A percentile compares a stretch with the other conserved stretches of the same genome.
Conservation (phyloP, 352 stramenopile species). For the Globisporangium spiculum region DNA sequence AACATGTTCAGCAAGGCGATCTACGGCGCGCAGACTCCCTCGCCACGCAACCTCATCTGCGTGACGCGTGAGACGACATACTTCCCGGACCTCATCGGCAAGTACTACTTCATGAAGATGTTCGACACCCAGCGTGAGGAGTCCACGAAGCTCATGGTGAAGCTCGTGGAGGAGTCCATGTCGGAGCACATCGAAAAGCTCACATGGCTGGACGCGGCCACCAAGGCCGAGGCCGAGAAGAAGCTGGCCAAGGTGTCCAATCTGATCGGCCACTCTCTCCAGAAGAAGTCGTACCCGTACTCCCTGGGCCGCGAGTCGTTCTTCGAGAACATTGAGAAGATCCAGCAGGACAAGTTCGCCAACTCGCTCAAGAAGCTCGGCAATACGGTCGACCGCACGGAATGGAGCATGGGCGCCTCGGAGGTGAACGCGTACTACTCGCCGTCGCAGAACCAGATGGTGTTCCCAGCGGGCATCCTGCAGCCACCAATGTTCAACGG, state of each 20-base stretch:
- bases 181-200: constrained; percentile 74
- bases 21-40: constrained; percentile 49
- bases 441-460: constrained; percentile 51
- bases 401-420: constrained; percentile 88
- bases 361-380: constrained; percentile 31
- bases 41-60: too few species aligned
- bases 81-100: constrained; percentile 51
- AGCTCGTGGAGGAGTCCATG: constrained; percentile 77
- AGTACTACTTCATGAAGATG: constrained; percentile 78
- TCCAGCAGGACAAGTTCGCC: constrained; percentile 26
- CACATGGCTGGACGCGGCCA: constrained; percentile 82
- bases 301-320: constrained; percentile 38
- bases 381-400: constrained; percentile 45
- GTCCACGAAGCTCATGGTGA: constrained; percentile 71
- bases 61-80: constrained; percentile 12
- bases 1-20: constrained; percentile 81
- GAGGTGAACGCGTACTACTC: constrained; percentile 88
- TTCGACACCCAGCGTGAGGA: constrained; percentile 71
- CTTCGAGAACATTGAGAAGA: constrained; percentile 49
- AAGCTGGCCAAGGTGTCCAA: too few species aligned
- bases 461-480: constrained; percentile 84
- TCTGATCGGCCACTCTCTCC: too few species aligned
- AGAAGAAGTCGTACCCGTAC: too few species aligned
- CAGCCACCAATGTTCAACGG: constrained; percentile 90
- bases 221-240: too few species aligned